A percentile compares a stretch with the other conserved stretches of the same genome.
Evolutionary conservation across 78 protist genomes (phyloP).

Genomic region (Bigelowiella natans): DNA sequence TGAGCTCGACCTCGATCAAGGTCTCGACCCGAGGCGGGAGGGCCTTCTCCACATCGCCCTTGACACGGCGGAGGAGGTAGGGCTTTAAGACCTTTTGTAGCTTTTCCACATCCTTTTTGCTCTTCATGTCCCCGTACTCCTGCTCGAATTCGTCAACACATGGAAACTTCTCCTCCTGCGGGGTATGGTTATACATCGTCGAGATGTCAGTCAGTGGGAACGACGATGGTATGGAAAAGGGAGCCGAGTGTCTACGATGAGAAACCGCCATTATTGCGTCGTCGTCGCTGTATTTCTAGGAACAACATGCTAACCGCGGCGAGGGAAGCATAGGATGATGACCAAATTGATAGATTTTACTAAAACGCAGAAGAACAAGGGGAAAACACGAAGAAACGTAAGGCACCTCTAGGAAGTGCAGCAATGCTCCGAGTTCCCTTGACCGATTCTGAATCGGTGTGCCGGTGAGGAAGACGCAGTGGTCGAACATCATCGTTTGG

Average conservation of each 20-base stretch:
- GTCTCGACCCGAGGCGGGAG: slow-evolving; percentile 79
- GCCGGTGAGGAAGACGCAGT: slow-evolving; percentile 37
- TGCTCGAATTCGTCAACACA: slow-evolving; percentile 39
- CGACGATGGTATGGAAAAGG: too few species aligned
- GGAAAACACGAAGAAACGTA: too few species aligned
- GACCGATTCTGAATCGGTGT: slow-evolving; percentile 83
- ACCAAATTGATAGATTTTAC: too few species aligned
- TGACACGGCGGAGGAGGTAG: slow-evolving; percentile 63
- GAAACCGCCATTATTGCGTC: too few species aligned
- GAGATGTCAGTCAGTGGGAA: too few species aligned
- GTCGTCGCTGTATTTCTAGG: too few species aligned
- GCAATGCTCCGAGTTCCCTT: slow-evolving; percentile 67
- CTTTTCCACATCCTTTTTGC: neutral
- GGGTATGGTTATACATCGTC: too few species aligned
- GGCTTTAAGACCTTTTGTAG: neutral
- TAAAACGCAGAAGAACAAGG: too few species aligned
- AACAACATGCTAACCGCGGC: too few species aligned
- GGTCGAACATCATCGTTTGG: neutral
- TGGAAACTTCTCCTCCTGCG: too few species aligned
- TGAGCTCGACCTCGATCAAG: slow-evolving; percentile 69
- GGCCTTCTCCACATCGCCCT: slow-evolving; percentile 72
- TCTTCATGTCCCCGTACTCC: slow-evolving; percentile 61
- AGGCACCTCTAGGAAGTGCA: slow-evolving; percentile 69
- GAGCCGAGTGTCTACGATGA: too few species aligned
- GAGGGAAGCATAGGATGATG: too few species aligned